Evolutionary conservation across 805 yeast genomes (phyloP).

Genomic region (Yarrowia alimentaria): DNA sequence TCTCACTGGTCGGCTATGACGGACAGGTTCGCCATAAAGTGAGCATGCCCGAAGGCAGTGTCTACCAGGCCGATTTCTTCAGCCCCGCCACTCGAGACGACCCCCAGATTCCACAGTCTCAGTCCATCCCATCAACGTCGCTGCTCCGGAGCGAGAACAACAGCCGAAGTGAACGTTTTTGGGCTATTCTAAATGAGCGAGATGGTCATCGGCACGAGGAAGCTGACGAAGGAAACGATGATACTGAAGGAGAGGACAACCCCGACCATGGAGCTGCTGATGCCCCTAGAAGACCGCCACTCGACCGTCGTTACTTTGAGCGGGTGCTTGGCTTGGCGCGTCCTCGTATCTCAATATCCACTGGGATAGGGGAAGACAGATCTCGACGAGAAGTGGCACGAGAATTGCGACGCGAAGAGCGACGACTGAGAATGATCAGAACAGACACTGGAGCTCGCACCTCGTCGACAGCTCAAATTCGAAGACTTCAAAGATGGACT

Average conservation of each 20-base stretch:
- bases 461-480: no score
- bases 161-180: no score
- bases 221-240: no score
- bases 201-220: no score
- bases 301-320: conserved; percentile 21
- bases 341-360: conserved; percentile 5
- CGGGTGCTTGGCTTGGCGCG: conserved; percentile 10
- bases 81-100: conserved; percentile 20
- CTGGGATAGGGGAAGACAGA: conserved; percentile 3
- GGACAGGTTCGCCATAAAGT: conserved; percentile 16
- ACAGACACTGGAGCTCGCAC: conserved; percentile 2
- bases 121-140: conserved; percentile 11
- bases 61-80: conserved; percentile 16
- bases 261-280: conserved; percentile 1
- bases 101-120: background rate
- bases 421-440: conserved; percentile 16
- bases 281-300: conserved; percentile 17
- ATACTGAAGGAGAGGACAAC: no score
- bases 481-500: conserved; percentile 20
- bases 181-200: no score
- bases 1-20: conserved; percentile 6
- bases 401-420: conserved; percentile 15
- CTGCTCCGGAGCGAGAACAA: conserved; percentile 2
- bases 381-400: conserved; percentile 12
- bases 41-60: conserved; percentile 21